phyloP scores from a whole-genome alignment of 1,284 basidiomycete species.

The Cerrena zonata region DNA sequence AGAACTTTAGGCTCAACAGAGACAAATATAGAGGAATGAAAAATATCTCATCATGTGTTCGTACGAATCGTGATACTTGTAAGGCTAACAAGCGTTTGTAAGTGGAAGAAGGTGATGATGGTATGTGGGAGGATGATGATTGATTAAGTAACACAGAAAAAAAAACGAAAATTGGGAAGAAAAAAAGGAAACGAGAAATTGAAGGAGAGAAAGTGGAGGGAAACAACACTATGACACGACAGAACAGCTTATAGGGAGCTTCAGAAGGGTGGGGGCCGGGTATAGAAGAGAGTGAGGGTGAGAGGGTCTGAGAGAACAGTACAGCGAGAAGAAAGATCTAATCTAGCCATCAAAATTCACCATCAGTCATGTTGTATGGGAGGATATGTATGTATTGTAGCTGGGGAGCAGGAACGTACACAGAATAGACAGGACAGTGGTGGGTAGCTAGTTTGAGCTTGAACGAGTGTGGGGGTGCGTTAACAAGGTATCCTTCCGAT shows the following conservation, averaged over 20 bases:
- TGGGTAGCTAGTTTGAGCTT: not conserved
- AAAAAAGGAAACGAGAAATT: not conserved
- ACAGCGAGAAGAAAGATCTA: not conserved
- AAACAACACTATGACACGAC: not conserved
- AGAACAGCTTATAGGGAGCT: too few relatives aligned
- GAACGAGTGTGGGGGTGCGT: not conserved
- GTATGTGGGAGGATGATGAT: too few relatives aligned
- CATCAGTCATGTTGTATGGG: not conserved
- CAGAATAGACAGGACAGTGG: not conserved
- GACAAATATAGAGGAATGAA: not conserved
- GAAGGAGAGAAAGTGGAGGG: not conserved
- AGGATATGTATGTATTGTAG: not conserved
- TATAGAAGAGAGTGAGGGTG: too few relatives aligned
- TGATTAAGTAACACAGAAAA: too few relatives aligned
- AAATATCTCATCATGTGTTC: not conserved
- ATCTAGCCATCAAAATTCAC: too few relatives aligned
- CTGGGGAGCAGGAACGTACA: not conserved
- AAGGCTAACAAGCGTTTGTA: too few relatives aligned
- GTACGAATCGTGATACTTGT: not conserved
- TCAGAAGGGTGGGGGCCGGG: too few relatives aligned
- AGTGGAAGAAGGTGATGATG: too few relatives aligned
- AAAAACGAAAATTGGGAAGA: too few relatives aligned
- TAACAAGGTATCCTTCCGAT: not conserved
- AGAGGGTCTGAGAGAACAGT: not conserved
- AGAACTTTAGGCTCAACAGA: not conserved